Evolutionary conservation across 139 green algal genomes (phyloP).

Genomic region (Closterium sp.): DNA sequence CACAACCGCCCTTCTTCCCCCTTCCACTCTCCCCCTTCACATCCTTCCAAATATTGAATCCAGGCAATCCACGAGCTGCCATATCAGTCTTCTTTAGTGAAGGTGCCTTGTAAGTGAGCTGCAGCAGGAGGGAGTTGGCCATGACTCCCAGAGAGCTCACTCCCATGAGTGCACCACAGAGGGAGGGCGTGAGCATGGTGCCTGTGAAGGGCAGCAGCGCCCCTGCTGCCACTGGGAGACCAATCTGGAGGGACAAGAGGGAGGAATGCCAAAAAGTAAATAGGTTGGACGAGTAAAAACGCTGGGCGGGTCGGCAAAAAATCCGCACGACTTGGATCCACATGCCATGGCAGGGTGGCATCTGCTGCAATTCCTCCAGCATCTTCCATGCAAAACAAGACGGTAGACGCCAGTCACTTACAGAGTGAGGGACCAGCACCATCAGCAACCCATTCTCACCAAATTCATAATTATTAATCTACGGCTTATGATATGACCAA

Average conservation of each 20-base stretch:
- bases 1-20: background rate
- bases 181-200: slow-evolving; percentile 77
- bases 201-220: slow-evolving; percentile 73
- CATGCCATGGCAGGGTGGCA: too few relatives aligned
- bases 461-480: too few relatives aligned
- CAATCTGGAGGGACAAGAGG: slow-evolving; percentile 65
- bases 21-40: background rate
- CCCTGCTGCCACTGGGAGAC: slow-evolving; percentile 87
- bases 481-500: too few relatives aligned
- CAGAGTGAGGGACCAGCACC: too few relatives aligned
- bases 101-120: slow-evolving; percentile 9
- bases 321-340: too few relatives aligned
- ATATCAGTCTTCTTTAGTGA: background rate
- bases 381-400: too few relatives aligned
- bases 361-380: too few relatives aligned
- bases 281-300: too few relatives aligned
- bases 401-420: too few relatives aligned
- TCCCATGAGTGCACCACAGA: slow-evolving; percentile 87
- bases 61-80: background rate
- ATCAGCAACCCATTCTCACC: too few relatives aligned
- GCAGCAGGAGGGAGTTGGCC: slow-evolving; percentile 81
- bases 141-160: slow-evolving; percentile 85
- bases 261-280: too few relatives aligned
- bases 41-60: background rate
- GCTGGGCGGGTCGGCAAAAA: too few relatives aligned